Base-by-base conservation (phyloP, 1,139 yeast genomes). In the Magnusiomyces tetraspermus region DNA sequence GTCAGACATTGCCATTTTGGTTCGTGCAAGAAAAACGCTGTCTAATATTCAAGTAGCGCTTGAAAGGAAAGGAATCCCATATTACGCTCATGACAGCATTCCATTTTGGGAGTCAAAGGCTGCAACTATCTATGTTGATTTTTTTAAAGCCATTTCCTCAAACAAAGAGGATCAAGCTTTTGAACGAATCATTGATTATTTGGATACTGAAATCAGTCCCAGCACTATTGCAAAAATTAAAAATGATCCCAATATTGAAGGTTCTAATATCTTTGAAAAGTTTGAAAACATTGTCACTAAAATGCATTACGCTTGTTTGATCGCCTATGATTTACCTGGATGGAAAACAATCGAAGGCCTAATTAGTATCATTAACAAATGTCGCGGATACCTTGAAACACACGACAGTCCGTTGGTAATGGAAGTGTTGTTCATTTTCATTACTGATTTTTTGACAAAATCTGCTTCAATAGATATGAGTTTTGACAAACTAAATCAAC, bases 1-100 rank as follows among this genome's bases (percentile, higher is more conserved):
- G 54, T 69, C 73, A 22, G 95, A 87, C 63, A 71, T 88, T 56
- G 83, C 96, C 0, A 75, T 92, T 2, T 71, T 92, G 31, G 79
- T 85, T 2, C 71, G 97, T 36, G 74, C 85, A 1, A 74, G 83
- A 23, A 72, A 73, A 60, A 78, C 79, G 66, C 76, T 86, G 19
- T 64, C 80, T 57, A 71, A 67, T 1, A 70, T 88, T 10, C 97
- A 89, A 62, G 75, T 75, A 37, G 83, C 78, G 30, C 68, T 90
- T 23, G 72, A 79, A 1, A 71, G 68, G 48, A 69, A 70, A 3
- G 67, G 75, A 6, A 76, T 90, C 10, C 90, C 94, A 0, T 86
- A 86, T 61, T 67, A 67, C 15, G 75, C 88, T 61, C 13, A 26
- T 26, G 57, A 55, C 3, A 49, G 46, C 8, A n/a, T 21, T 8